Base-by-base conservation (phyloP, 768 basidiomycete genomes). In the Boletus tylopilopsis region DNA sequence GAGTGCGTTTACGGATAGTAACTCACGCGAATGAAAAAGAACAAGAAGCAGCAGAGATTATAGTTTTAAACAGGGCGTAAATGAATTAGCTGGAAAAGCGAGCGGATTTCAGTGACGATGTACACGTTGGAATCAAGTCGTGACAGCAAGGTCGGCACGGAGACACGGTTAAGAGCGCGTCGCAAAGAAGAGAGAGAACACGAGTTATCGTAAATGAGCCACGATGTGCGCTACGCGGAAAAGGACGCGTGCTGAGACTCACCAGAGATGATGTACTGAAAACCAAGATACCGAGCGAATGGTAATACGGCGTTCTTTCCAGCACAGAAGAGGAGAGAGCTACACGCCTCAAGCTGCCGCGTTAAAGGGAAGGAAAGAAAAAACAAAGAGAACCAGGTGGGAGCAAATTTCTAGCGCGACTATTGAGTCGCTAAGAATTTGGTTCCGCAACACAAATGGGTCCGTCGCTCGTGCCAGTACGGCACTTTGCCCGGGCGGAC, bases 361-460 rank as follows among this genome's bases (percentile, higher is more conserved):
- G 63, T 59, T 61, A 61, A 50, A 58, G 53, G 50, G 50, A 55
- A 64, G 42, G 55, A 60, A 64, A 58, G 64, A 58, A 64, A 64
- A 56, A 56, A 53, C 55, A 61, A 68, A 52, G 54, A 62, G 60
- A 46, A 57, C 51, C 46, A 33, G 53, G 42, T 63, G 56, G 50
- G 66, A 57, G 66, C 42, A 64, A 67, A 58, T 63, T 67, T 70
- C 61, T 62, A 41, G 61, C 56, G 61, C 53, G 60, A 69, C 46
- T 69, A 64, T 64, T 60, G 60, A 62, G 42, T 68, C 64, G 64
- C 66, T 68, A 68, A 69, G 50, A 47, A 64, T 58, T 68, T 67
- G 60, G 58, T 68, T 68, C 67, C 67, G 67, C 62, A 58, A 62
- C 23, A 51, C 51, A 66, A 69, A 68, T 64, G 56, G 55, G 30